Evolutionary conservation across 345 rosid genomes (phyloP), one percentile per base, ranked within the genome.

Genomic region (Geranium rotundifolium): DNA sequence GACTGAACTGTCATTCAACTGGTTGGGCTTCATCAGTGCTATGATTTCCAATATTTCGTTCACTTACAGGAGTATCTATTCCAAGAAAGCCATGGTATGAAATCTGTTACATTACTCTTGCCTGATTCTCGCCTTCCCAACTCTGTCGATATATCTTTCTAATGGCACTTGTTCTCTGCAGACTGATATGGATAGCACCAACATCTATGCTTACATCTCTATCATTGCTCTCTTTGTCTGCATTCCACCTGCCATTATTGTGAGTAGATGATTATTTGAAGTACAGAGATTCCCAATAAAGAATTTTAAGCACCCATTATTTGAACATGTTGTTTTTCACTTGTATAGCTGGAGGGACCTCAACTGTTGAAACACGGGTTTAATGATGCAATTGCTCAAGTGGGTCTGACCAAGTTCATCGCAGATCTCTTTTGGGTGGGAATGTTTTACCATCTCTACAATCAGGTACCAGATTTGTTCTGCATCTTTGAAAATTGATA

Each of bases 361-460:
- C 82, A 89, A 65, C 76, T 92, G 64, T 18, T 92, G 29, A 79
- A 89, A 67, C 66, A 82, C 54, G 99, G 99, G 1, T 85, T 92
- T 71, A 74, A 16, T 49, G 95, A 86, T 64, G 97, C 90, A 6
- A 82, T 92, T 71, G 79, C 90, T 31, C 85, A 89, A 87, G 99
- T 92, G n/a, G 99, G 99, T 4, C 15, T 73, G 62, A 82, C 87
- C 59, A 92, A 89, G 72, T 92, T 92, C 71, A 4, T 89, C 66
- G 62, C 97, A n/a, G 96, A 92, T 80, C 99, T 92, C 66, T 89
- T 92, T 29, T 92, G 97, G 99, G 95, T 92, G 34, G 99, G 99
- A 66, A 86, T 92, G 97, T 92, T 92, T 72, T 89, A 89, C 81
- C 97, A 92, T 72, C 97, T 92, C 65, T 92, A 89, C 80, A 92